These are phyloP conservation scores for Candida rishiriensis DNA, from an alignment of 805 yeast species.

Conservation along the genomic window DNA sequence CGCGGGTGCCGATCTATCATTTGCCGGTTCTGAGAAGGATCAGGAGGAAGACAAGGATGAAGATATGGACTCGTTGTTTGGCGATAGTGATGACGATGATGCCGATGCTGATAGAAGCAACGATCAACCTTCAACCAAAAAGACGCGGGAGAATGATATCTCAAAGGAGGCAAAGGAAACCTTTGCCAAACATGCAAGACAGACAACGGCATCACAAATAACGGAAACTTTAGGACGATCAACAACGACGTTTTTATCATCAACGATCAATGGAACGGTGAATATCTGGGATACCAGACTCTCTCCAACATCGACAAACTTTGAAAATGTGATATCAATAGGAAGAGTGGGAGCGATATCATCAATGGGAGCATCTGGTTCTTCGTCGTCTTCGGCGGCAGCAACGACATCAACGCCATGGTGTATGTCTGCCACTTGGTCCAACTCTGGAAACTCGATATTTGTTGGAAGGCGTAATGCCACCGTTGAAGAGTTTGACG, in stretches of 20 bases:
- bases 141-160: slow-evolving; percentile 32
- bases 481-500: slow-evolving; percentile 69
- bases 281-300: slow-evolving; percentile 77
- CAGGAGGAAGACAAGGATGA: slow-evolving; percentile 23
- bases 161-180: slow-evolving; percentile 9
- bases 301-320: slow-evolving; percentile 2
- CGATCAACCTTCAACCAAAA: slow-evolving; percentile 18
- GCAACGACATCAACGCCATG: slow-evolving; percentile 94
- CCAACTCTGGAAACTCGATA: slow-evolving; percentile 70
- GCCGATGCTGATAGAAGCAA: slow-evolving; percentile 6
- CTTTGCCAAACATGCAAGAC: slow-evolving; percentile 1
- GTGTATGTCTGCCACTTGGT: slow-evolving; percentile 90
- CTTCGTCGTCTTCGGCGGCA: too few species aligned
- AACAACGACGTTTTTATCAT: slow-evolving; percentile 62
- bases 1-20: slow-evolving; percentile 42
- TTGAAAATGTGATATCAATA: slow-evolving; percentile 20
- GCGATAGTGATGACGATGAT: slow-evolving; percentile 38
- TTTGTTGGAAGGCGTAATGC: slow-evolving; percentile 90
- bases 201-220: slow-evolving; percentile 15
- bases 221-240: slow-evolving; percentile 22
- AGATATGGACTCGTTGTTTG: slow-evolving; percentile 45
- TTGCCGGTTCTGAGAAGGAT: slow-evolving; percentile 5
- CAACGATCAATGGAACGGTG: slow-evolving; percentile 78
- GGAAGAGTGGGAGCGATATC: slow-evolving; percentile 50
- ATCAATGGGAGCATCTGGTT: too few species aligned